Conservation (phyloP, 2,329 filamentous ascomycete species). For the Colletotrichum simmondsii region DNA sequence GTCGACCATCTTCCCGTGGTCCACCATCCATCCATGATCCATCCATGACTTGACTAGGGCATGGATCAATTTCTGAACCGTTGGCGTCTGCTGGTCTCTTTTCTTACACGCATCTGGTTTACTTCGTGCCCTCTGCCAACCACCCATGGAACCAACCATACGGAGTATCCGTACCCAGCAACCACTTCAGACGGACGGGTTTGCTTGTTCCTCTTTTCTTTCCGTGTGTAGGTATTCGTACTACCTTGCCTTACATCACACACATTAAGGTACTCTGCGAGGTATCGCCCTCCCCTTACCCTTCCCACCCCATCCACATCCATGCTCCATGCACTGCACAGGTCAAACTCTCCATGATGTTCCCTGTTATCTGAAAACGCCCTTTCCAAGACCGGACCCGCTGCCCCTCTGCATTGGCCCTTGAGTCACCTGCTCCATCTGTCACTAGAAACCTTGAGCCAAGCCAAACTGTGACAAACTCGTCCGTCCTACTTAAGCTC, state of each 20-base stretch:
- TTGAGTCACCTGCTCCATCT: conserved; percentile 36
- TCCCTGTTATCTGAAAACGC: conserved; percentile 34
- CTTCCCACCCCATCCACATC: conserved; percentile 5
- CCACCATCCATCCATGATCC: not conserved
- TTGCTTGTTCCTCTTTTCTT: not conserved
- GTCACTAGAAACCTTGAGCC: conserved; percentile 32
- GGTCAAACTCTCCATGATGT: conserved; percentile 22
- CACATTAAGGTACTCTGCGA: not conserved
- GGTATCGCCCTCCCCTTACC: not conserved
- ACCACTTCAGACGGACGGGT: not conserved
- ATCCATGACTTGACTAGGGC: not conserved
- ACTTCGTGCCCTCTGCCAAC: not conserved
- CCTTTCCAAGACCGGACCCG: conserved; percentile 25
- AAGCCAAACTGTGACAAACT: conserved; percentile 12
- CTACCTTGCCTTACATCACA: too few relatives aligned
- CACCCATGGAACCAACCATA: not conserved
- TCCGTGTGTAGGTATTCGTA: not conserved
- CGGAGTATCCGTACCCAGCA: not conserved
- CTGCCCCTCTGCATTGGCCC: conserved; percentile 33
- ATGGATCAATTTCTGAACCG: not conserved
- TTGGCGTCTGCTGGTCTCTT: not conserved
- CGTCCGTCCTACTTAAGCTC: conserved; percentile 34
- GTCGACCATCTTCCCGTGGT: not conserved
- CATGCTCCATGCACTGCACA: conserved; percentile 14
- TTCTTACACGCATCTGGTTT: not conserved